Base-by-base conservation (phyloP, 2,329 filamentous ascomycete species). In the Acrodontium crateriforme region DNA sequence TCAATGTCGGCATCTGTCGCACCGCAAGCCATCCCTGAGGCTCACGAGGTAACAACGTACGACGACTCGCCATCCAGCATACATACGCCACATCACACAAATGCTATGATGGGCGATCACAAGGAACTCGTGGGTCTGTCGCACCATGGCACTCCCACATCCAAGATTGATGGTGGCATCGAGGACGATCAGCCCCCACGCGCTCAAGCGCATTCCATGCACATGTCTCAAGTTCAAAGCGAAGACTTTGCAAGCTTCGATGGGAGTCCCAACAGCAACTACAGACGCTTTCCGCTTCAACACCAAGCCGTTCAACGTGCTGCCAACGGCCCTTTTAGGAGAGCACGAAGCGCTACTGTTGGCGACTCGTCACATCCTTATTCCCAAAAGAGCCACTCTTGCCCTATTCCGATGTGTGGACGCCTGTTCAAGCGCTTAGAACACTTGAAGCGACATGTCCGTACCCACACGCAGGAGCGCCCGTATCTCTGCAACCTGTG, bases 401-500 rank as follows among this genome's bases (percentile, higher is more conserved):
- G 89, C 63, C 89, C 89, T n/a, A 98, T 98, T 49, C 89, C 89
- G 16, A 91, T 87, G 30, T 98, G 89, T 55, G 89, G 89, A 30
- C 78, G 89, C 49, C 71, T 94, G 37, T 98, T 98, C 71, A 98
- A 98, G 75, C 78, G 89, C 59, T 73, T 98, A 65, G 89, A 98
- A 65, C 89, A 98, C 63, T 74, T 98, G 52, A 98, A 98, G 71
- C 77, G 87, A 69, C 89, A 98, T 64, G 89, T 98, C 58, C 81
- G 89, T 62, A 98, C 89, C 50, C 89, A 98, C 68, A 98, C 89
- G 31, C 89, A 98, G 68, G 89, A 98, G 67, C 82, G 87, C 62
- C 89, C 89, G 46, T 98, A 98, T 60, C 78, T 91, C 53, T 98
- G 89, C 71, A 80, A 81, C 45, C 78, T 92, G 58, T 98, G 89